These are phyloP conservation scores for Rhytidhysteron rufulum DNA, from an alignment of 2,329 filamentous ascomycete genomes.

Conservation along the genomic window DNA sequence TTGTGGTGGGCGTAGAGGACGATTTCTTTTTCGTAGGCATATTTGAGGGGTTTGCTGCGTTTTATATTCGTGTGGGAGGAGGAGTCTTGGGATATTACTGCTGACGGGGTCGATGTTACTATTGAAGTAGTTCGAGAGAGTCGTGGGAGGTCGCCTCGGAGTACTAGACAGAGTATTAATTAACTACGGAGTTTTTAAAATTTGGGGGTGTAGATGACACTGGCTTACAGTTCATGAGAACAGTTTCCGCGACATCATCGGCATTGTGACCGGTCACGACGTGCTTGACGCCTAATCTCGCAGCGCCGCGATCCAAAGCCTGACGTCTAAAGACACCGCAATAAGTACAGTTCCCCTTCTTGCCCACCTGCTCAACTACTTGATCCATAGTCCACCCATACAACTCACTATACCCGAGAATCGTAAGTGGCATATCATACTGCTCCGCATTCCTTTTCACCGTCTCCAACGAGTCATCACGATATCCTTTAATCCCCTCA, in stretches of 20 bases:
- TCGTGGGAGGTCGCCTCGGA: slow-evolving; percentile 84
- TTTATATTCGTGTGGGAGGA: slow-evolving; percentile 70
- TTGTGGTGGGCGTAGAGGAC: slow-evolving; percentile 97
- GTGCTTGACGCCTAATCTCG: slow-evolving; percentile 80
- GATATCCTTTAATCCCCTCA: slow-evolving; percentile 94
- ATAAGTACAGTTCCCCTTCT: slow-evolving; percentile 98
- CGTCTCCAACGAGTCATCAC: slow-evolving; percentile 93
- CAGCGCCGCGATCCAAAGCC: slow-evolving; percentile 87
- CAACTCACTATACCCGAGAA: slow-evolving; percentile 87
- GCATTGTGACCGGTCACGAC: slow-evolving; percentile 98
- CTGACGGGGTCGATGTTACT: slow-evolving; percentile 55
- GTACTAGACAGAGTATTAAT: slow-evolving; percentile 43
- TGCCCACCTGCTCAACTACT: slow-evolving; percentile 91
- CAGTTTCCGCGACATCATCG: slow-evolving; percentile 94
- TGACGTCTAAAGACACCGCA: slow-evolving; percentile 95
- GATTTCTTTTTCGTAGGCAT: slow-evolving; percentile 98
- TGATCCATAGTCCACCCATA: slow-evolving; percentile 99
- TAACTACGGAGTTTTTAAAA: too few species aligned
- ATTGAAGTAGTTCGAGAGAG: slow-evolving; percentile 88
- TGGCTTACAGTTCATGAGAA: slow-evolving; percentile 78
- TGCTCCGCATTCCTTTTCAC: slow-evolving; percentile 91
- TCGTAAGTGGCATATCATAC: slow-evolving; percentile 87
- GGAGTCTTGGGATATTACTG: slow-evolving; percentile 7
- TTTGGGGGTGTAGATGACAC: too few species aligned
- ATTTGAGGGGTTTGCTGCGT: slow-evolving; percentile 94